These are phyloP conservation scores for Oryza longistaminata DNA, from an alignment of 176 grass and related monocot species.

Conservation along the genomic window DNA sequence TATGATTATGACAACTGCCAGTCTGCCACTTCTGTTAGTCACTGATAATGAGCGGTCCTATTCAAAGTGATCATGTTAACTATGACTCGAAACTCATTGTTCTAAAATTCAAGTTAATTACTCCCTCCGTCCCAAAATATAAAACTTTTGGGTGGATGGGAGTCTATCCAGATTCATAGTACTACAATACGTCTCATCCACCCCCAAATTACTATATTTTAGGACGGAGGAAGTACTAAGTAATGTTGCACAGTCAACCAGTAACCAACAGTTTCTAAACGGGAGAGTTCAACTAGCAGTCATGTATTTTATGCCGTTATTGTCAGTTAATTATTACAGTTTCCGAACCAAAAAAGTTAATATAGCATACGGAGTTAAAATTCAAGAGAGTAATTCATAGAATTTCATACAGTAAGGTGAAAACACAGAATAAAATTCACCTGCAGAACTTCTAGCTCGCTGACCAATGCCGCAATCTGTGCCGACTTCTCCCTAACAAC, in stretches of 20 bases:
- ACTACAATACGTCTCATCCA: no score
- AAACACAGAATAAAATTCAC: background rate
- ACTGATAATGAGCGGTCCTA: background rate
- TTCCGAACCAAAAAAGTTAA: background rate
- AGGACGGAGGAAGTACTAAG: background rate
- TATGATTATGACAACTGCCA: background rate
- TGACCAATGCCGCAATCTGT: constrained; percentile 41
- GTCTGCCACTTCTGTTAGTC: background rate
- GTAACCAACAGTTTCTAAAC: background rate
- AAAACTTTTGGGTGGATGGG: no score
- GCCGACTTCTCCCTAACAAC: constrained; percentile 45
- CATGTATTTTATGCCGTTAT: background rate
- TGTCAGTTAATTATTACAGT: background rate
- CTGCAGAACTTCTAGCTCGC: constrained; percentile 51
- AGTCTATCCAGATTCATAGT: no score
- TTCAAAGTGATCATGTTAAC: background rate
- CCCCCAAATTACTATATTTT: no score
- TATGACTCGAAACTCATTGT: background rate
- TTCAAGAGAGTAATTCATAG: background rate
- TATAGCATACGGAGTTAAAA: background rate
- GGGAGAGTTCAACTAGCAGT: background rate
- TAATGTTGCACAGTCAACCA: background rate
- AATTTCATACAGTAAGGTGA: background rate
- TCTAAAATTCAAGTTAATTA: no score
- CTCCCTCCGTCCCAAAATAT: no score